A percentile compares a stretch with the other conserved stretches of the same genome.
These are phyloP conservation scores for Tephrocybe sp. DNA, from an alignment of 768 basidiomycete species.

Conservation along the genomic window DNA sequence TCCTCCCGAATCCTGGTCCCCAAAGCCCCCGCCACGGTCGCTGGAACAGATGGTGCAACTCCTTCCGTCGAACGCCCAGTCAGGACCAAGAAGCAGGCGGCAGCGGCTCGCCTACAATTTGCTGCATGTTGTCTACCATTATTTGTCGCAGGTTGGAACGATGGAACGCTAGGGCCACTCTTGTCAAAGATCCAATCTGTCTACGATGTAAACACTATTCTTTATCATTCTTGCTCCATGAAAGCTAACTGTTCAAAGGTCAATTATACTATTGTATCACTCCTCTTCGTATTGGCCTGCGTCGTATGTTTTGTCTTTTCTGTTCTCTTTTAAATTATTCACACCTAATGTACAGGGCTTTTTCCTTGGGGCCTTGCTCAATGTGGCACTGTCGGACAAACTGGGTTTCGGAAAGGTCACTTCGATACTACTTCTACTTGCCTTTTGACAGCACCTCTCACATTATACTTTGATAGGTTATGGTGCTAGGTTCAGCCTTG, in stretches of 20 bases:
- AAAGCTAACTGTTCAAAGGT: constrained; percentile 22
- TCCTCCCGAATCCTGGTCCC: constrained; percentile 9
- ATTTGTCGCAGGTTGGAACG: constrained; percentile 38
- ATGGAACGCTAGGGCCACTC: constrained; percentile 12
- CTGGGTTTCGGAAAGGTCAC: constrained; percentile 32
- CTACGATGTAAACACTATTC: constrained; percentile 4
- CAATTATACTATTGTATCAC: constrained; percentile 37
- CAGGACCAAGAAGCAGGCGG: constrained; percentile 23
- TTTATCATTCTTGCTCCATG: neutral
- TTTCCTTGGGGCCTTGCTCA: constrained; percentile 29
- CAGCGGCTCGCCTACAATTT: constrained; percentile 45
- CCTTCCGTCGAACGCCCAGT: neutral
- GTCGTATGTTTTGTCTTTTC: constrained; percentile 17
- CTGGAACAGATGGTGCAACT: neutral
- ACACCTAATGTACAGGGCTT: constrained; percentile 23
- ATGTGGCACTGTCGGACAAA: constrained; percentile 26
- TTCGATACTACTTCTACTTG: neutral
- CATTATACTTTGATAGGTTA: constrained; percentile 16
- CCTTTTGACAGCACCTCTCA: too few species aligned
- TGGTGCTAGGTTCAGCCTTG: constrained; percentile 23
- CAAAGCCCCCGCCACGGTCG: neutral
- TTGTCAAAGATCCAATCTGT: constrained; percentile 9
- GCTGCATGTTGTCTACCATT: constrained; percentile 53
- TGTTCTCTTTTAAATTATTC: neutral
- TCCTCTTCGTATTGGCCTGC: constrained; percentile 43